phyloP scores from a whole-genome alignment of 257 asterid species.

The Solanum paucissectum region DNA sequence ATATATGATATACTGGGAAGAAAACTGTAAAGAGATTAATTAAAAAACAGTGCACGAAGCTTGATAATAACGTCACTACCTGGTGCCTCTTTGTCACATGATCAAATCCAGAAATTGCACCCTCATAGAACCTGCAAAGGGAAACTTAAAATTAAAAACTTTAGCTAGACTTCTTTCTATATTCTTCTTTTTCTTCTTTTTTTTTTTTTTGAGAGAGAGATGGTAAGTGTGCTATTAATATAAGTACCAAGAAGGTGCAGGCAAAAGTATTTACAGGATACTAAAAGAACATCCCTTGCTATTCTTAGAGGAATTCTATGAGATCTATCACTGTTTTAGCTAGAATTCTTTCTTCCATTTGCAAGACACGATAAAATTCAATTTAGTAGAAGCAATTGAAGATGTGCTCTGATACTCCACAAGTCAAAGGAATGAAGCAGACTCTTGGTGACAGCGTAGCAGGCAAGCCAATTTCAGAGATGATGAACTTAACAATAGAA shows the following conservation, averaged over 20 bases:
- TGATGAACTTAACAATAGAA: background rate
- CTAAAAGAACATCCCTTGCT: background rate
- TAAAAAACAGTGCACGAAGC: background rate
- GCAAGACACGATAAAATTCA: background rate
- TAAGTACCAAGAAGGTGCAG: background rate
- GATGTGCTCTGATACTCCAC: background rate
- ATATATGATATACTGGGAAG: background rate
- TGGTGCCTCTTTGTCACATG: slow-evolving; percentile 25
- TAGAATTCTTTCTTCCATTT: background rate
- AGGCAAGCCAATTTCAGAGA: background rate
- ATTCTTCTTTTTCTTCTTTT: background rate
- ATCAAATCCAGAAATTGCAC: slow-evolving; percentile 32
- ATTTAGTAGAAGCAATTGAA: background rate
- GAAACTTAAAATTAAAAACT: background rate
- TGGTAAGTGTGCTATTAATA: background rate
- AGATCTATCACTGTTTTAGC: background rate
- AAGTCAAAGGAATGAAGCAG: background rate
- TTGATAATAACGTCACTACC: slow-evolving; percentile 16
- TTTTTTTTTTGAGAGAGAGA: background rate
- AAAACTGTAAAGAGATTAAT: background rate
- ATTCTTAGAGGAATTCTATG: background rate
- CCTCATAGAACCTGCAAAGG: slow-evolving; percentile 40
- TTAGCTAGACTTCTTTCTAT: background rate
- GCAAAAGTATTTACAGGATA: background rate
- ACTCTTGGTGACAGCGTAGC: background rate